These are phyloP conservation scores for Chalaropsis ovoidea DNA, from an alignment of 2,329 filamentous ascomycete species.

Conservation along the genomic window DNA sequence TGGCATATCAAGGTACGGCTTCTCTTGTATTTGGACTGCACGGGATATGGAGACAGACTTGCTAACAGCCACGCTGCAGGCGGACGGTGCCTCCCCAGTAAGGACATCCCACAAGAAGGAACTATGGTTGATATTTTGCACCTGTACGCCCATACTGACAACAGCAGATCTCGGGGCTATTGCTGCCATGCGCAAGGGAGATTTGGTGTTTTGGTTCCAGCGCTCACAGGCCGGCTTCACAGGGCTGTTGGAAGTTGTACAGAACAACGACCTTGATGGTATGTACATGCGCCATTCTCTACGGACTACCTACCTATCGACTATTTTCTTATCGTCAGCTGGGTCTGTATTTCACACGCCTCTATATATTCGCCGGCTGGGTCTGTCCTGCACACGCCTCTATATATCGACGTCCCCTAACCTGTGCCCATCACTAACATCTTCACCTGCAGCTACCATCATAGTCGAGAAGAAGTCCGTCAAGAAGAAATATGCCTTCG, in stretches of 20 bases:
- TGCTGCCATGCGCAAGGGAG: slow-evolving; percentile 20
- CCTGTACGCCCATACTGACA: neutral
- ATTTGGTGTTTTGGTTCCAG: slow-evolving; percentile 24
- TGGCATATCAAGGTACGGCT: slow-evolving; percentile 15
- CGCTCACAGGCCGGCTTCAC: slow-evolving; percentile 16
- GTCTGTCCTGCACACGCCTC: no score
- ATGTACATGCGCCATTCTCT: neutral
- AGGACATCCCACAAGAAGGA: neutral
- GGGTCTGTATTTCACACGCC: no score
- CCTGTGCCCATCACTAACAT: neutral
- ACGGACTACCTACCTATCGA: neutral
- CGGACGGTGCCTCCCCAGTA: slow-evolving; percentile 17
- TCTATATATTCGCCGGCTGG: no score
- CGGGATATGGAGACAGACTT: neutral
- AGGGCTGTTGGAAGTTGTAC: slow-evolving; percentile 13
- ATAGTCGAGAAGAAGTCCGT: slow-evolving; percentile 1
- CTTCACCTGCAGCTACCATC: slow-evolving; percentile 5
- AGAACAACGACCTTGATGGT: slow-evolving; percentile 4
- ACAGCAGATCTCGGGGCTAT: slow-evolving; percentile 18
- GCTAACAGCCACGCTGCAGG: neutral
- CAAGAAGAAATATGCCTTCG: slow-evolving; percentile 17
- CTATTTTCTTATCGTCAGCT: no score
- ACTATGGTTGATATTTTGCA: neutral
- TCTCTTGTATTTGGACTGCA: neutral
- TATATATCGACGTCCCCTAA: no score